phyloP scores from a whole-genome alignment of 1,284 basidiomycete genomes.

The Heterobasidion parviporum region DNA sequence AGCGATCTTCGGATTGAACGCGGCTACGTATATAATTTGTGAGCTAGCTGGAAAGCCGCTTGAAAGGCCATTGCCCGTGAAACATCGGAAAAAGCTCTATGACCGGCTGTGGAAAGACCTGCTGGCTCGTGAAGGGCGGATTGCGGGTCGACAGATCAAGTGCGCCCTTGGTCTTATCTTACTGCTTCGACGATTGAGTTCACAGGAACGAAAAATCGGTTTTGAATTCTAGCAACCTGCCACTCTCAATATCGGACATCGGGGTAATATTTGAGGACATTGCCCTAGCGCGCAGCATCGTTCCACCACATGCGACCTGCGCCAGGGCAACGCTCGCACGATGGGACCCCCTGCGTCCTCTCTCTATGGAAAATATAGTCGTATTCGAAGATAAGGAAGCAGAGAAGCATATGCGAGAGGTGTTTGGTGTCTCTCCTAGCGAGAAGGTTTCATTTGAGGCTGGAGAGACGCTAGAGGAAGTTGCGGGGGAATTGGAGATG shows the following conservation, averaged over 20 bases:
- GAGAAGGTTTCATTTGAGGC: neutral
- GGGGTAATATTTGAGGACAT: conserved; percentile 84
- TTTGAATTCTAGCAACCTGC: conserved; percentile 45
- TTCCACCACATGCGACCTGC: conserved; percentile 73
- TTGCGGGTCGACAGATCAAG: conserved; percentile 35
- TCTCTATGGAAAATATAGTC: conserved; percentile 72
- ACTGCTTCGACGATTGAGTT: neutral
- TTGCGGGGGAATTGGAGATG: neutral
- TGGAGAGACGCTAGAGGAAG: neutral
- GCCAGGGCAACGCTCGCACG: conserved; percentile 64
- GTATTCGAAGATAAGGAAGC: conserved; percentile 74
- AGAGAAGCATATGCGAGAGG: conserved; percentile 51
- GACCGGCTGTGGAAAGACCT: conserved; percentile 75
- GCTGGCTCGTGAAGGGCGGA: conserved; percentile 60
- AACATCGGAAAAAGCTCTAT: conserved; percentile 79
- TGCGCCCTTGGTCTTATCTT: conserved; percentile 6
- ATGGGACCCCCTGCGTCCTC: conserved; percentile 64
- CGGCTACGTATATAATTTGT: conserved; percentile 81
- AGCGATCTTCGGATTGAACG: conserved; percentile 82
- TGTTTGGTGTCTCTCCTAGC: conserved; percentile 3
- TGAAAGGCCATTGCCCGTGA: conserved; percentile 73
- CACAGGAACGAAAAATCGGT: neutral
- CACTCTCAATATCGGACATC: conserved; percentile 77
- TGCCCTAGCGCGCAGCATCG: conserved; percentile 67
- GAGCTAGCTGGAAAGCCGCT: conserved; percentile 80